Evolutionary conservation across 1,284 basidiomycete genomes (phyloP).

Genomic region (Ustilago bromivora): DNA sequence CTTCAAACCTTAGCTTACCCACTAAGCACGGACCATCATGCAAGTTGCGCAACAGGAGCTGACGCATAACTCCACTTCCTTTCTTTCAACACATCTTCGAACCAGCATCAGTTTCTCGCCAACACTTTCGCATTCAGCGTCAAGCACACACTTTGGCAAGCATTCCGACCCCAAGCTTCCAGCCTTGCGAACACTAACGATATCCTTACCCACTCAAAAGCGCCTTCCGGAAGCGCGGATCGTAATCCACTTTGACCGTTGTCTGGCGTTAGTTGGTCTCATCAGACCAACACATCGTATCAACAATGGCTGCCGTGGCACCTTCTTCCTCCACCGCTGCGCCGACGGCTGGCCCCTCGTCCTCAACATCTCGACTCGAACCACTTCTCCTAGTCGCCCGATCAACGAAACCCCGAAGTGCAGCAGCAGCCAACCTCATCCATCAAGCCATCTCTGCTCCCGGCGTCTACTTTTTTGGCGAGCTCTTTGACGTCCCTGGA

Average conservation of each 20-base stretch:
- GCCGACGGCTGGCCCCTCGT: slow-evolving; percentile 10
- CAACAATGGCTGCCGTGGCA: slow-evolving; percentile 32
- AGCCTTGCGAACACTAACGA: not conserved
- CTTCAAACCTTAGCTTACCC: not conserved
- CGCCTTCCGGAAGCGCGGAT: not conserved
- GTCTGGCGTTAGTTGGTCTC: not conserved
- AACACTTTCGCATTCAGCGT: not conserved
- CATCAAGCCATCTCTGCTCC: slow-evolving; percentile 86
- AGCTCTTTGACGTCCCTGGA: slow-evolving; percentile 83
- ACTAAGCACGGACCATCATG: slow-evolving; percentile 12
- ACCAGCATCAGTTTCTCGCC: not conserved
- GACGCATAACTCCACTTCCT: slow-evolving; percentile 16
- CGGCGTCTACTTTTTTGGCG: slow-evolving; percentile 89
- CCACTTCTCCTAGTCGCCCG: slow-evolving; percentile 83
- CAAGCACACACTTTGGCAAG: not conserved
- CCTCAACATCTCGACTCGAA: slow-evolving; percentile 72
- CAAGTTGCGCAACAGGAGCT: slow-evolving; percentile 8
- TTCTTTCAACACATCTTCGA: not conserved
- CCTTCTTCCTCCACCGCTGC: slow-evolving; percentile 2
- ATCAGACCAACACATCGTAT: not conserved
- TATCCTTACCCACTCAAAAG: not conserved
- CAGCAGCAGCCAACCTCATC: slow-evolving; percentile 87
- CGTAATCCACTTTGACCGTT: not conserved
- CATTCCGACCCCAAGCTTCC: not conserved
- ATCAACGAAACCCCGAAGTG: slow-evolving; percentile 85